Conservation (phyloP, 2,329 filamentous ascomycete species). For the Pyrenochaeta sp. region DNA sequence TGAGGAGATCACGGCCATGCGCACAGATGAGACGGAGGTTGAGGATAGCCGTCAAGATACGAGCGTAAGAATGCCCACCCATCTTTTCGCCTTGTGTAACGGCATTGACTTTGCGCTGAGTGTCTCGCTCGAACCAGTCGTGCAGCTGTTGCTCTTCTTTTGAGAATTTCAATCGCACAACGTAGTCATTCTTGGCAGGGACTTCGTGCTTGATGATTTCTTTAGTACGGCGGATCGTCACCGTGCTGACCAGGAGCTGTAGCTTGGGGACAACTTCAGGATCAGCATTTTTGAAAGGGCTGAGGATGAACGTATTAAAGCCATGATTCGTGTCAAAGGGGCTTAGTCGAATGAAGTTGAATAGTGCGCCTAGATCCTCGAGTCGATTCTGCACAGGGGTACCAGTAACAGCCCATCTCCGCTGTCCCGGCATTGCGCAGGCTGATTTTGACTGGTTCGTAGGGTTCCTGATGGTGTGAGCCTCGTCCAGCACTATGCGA, state of each 20-base stretch:
- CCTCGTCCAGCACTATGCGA: constrained; percentile 91
- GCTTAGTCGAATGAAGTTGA: constrained; percentile 83
- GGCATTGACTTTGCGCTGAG: constrained; percentile 79
- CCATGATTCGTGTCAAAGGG: constrained; percentile 82
- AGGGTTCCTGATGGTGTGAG: constrained; percentile 91
- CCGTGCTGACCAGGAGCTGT: constrained; percentile 89
- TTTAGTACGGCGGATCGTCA: constrained; percentile 90
- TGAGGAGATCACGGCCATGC: constrained; percentile 90
- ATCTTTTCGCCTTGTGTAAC: constrained; percentile 72
- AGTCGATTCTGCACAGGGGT: constrained; percentile 95
- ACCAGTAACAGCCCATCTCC: constrained; percentile 96
- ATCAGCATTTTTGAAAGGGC: constrained; percentile 87
- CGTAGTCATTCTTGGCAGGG: constrained; percentile 71
- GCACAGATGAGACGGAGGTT: constrained; percentile 90
- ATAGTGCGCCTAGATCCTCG: constrained; percentile 82
- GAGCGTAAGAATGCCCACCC: constrained; percentile 88
- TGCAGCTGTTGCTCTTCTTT: constrained; percentile 80
- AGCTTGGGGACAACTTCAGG: constrained; percentile 84
- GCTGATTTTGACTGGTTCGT: constrained; percentile 86
- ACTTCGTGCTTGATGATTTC: constrained; percentile 76
- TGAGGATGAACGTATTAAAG: constrained; percentile 82
- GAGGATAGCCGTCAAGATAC: constrained; percentile 90
- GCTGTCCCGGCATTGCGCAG: constrained; percentile 77
- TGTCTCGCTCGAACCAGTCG: constrained; percentile 83
- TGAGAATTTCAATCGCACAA: constrained; percentile 78